phyloP scores from a whole-genome alignment of 257 asterid species.

The Thymus mandschuricus region DNA sequence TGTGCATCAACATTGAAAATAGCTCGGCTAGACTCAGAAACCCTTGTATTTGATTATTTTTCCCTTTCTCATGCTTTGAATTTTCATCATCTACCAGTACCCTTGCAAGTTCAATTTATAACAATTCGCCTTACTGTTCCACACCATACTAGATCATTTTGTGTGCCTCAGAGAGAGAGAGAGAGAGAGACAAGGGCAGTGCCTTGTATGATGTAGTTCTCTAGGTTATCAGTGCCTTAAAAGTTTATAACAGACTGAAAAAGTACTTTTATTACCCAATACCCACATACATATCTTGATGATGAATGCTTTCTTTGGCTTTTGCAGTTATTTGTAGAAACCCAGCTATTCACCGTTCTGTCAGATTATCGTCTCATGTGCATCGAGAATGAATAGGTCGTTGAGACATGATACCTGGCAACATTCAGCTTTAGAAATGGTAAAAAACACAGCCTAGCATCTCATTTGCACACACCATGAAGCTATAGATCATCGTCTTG shows the following conservation, averaged over 20 bases:
- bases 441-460: background rate
- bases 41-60: background rate
- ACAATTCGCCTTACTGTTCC: no score
- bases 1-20: background rate
- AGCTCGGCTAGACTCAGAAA: background rate
- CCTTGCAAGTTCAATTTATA: no score
- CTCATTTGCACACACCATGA: background rate
- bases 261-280: background rate
- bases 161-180: background rate
- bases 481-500: background rate
- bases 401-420: background rate
- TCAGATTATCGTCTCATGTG: constrained; percentile 70
- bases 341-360: constrained; percentile 74
- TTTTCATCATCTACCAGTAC: background rate
- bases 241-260: background rate
- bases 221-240: background rate
- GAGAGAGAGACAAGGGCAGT: background rate
- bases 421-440: background rate
- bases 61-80: background rate
- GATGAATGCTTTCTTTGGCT: constrained; percentile 21
- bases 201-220: background rate
- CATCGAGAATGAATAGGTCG: constrained; percentile 52
- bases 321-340: constrained; percentile 82
- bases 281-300: background rate
- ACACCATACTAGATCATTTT: no score